Evolutionary conservation across 2,329 filamentous ascomycete genomes (phyloP).

Genomic region (Verticillium nonalfalfae): DNA sequence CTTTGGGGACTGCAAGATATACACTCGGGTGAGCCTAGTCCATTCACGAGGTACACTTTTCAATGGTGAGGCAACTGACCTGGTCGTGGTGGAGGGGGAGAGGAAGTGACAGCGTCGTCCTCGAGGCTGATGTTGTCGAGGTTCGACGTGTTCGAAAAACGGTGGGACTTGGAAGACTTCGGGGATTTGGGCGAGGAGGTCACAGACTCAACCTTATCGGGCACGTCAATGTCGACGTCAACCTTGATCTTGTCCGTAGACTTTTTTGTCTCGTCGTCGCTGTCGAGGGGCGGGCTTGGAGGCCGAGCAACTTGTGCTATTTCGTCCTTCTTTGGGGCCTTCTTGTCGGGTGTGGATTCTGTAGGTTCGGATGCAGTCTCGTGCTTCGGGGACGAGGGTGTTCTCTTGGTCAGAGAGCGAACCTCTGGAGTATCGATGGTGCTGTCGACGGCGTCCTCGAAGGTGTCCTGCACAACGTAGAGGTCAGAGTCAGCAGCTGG

Average conservation of each 20-base stretch:
- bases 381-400: slow-evolving; percentile 26
- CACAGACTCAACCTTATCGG: slow-evolving; percentile 8
- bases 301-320: slow-evolving; percentile 1
- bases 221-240: slow-evolving; percentile 17
- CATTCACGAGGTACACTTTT: slow-evolving; percentile 10
- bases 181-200: slow-evolving; percentile 16
- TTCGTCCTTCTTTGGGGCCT: slow-evolving; percentile 6
- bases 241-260: slow-evolving; percentile 13
- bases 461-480: slow-evolving; percentile 53
- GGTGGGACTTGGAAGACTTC: slow-evolving; percentile 32
- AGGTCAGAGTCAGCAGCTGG: slow-evolving; percentile 1
- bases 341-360: slow-evolving; percentile 8
- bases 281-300: slow-evolving; percentile 5
- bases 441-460: slow-evolving; percentile 63
- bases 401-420: slow-evolving; percentile 56
- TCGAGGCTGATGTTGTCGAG: slow-evolving; percentile 62
- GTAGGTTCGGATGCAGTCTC: slow-evolving; percentile 9
- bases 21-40: slow-evolving; percentile 5
- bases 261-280: slow-evolving; percentile 4
- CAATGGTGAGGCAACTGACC: slow-evolving; percentile 18
- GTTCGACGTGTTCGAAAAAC: slow-evolving; percentile 39
- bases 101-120: slow-evolving; percentile 39
- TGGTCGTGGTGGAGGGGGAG: slow-evolving; percentile 16
- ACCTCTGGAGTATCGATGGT: slow-evolving; percentile 52
- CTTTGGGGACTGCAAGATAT: slow-evolving; percentile 11